Percentiles rank a stretch among this genome's conserved stretches.
These are phyloP conservation scores for Jacaranda mimosifolia DNA, from an alignment of 257 asterid genomes.

Conservation along the genomic window DNA sequence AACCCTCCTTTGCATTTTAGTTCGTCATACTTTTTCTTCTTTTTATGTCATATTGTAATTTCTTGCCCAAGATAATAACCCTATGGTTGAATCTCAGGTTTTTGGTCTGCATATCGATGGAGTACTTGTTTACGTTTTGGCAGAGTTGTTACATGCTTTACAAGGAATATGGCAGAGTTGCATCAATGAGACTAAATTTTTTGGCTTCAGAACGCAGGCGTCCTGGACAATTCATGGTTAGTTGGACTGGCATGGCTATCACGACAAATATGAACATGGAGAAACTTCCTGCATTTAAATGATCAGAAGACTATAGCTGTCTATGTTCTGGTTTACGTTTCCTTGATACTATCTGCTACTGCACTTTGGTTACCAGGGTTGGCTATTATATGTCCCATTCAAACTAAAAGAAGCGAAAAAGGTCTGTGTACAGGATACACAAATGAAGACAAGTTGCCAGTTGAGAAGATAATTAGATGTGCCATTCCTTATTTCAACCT, in stretches of 20 bases:
- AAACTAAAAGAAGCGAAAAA: background rate
- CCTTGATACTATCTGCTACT: too few relatives aligned
- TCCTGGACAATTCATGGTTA: conserved; percentile 92
- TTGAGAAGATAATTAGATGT: background rate
- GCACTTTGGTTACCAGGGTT: too few relatives aligned
- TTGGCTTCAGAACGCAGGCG: conserved; percentile 79
- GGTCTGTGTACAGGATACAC: background rate
- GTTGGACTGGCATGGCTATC: conserved; percentile 42
- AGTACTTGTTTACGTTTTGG: conserved; percentile 91
- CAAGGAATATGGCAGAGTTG: conserved; percentile 84
- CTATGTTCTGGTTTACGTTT: too few relatives aligned
- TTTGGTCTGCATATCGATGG: conserved; percentile 83
- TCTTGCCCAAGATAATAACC: conserved; percentile 18
- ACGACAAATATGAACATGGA: background rate
- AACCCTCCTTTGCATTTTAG: background rate
- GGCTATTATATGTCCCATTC: background rate
- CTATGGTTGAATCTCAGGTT: conserved; percentile 66
- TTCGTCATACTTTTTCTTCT: background rate
- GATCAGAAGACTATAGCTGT: background rate
- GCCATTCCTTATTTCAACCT: background rate
- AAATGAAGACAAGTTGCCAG: background rate
- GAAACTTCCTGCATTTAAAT: background rate
- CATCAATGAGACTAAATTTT: conserved; percentile 79
- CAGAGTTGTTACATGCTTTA: conserved; percentile 88
- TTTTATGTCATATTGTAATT: conserved; percentile 7